Evolutionary conservation across 78 protist species (phyloP), one percentile per base, ranked within the genome.

Genomic region (Polysphondylium violaceum): DNA sequence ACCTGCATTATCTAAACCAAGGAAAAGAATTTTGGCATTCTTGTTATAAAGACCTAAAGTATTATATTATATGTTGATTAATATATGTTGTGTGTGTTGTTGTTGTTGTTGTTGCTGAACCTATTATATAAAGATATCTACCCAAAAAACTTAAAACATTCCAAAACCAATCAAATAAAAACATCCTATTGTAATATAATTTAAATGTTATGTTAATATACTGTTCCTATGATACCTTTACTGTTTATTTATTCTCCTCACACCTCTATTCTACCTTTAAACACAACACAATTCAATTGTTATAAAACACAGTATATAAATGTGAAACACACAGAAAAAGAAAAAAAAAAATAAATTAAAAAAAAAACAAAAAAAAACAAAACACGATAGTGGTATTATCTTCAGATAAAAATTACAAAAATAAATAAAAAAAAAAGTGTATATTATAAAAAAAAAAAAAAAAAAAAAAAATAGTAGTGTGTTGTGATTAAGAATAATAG

Each of bases 1-100:
- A 19, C 99, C 99, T 5, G 99, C 99, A 51, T 98, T 98, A 96
- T 99, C 99, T 27, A 99, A 89, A 33, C 99, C 99, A 12, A 99
- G 96, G 83, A 99, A 99, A n/a, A 99, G 92, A 67, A 99, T 96
- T 67, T 97, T 97, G 65, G 98, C 99, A 31, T 51, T 73, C 95
- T 99, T 99, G 72, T 92, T 61, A 36, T 87, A 91, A 17, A 99
- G 96, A 6, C 99, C 99, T 85, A 83, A 6, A 27, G n/a, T 67
- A 16, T 3, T 36, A 67, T 29, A 9, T 29, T 59, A 29, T 51
- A 51, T 51, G 21, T 23, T 9, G 25, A 56, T 23, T 0, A 56
- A 27, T 12, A 25, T 14, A n/a, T 1, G 29, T 33, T 33, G 35
- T 31, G 2, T 23, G 9, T 60, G 35, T 63, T 63, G 0, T 63